Percentiles rank a stretch among this genome's conserved stretches.
phyloP scores from a whole-genome alignment of 768 basidiomycete genomes.

The Pleurotus djamor region DNA sequence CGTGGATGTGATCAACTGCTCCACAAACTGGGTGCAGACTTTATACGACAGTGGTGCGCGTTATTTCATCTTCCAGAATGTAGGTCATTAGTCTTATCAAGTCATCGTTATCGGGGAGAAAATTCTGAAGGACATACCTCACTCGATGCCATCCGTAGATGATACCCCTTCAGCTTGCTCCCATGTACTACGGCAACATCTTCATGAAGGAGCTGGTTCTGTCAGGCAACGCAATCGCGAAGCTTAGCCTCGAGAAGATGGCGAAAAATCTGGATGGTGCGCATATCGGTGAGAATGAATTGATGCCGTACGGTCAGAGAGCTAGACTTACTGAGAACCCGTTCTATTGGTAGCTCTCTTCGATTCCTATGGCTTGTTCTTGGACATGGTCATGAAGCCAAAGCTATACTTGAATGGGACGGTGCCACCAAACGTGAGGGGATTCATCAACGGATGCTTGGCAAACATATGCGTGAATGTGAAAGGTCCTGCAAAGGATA shows the following conservation, averaged over 20 bases:
- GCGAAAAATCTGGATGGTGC: constrained; percentile 31
- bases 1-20: constrained; percentile 55
- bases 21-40: constrained; percentile 55
- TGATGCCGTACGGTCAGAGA: too few relatives aligned
- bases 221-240: constrained; percentile 49
- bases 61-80: constrained; percentile 71
- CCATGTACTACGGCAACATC: constrained; percentile 31
- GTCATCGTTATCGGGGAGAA: too few relatives aligned
- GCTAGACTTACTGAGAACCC: neutral
- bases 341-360: constrained; percentile 28
- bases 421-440: constrained; percentile 42
- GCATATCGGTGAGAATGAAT: constrained; percentile 35
- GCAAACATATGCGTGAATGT: constrained; percentile 32
- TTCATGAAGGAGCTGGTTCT: constrained; percentile 44
- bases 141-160: constrained; percentile 34
- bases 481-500: constrained; percentile 46
- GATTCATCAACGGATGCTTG: constrained; percentile 24
- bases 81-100: constrained; percentile 25
- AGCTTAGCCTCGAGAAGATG: constrained; percentile 45
- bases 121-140: too few relatives aligned
- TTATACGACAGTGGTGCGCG: constrained; percentile 58
- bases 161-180: constrained; percentile 34
- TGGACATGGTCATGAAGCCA: constrained; percentile 36
- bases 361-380: constrained; percentile 40
- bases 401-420: constrained; percentile 47